These are phyloP conservation scores for Erodium moschatum DNA, from an alignment of 441 rosid genomes.

Conservation along the genomic window DNA sequence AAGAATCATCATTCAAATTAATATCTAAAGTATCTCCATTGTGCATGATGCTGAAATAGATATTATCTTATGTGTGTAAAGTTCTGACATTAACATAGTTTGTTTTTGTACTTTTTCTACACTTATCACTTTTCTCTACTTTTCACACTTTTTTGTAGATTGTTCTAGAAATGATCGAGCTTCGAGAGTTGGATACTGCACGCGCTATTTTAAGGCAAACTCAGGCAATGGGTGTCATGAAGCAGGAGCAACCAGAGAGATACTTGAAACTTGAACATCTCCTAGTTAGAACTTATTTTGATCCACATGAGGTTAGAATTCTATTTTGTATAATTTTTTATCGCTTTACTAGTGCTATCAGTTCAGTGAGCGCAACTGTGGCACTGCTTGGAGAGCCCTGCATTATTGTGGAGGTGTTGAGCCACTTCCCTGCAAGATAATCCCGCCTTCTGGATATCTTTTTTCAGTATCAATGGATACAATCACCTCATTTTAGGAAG, in stretches of 20 bases:
- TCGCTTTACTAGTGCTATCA: background rate
- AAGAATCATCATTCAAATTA: too few species aligned
- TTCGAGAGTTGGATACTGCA: conserved; percentile 90
- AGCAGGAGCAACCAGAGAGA: conserved; percentile 99
- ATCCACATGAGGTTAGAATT: conserved; percentile 79
- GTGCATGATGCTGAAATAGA: background rate
- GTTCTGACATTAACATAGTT: background rate
- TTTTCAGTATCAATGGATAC: background rate
- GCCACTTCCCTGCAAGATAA: background rate
- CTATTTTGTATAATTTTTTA: conserved; percentile 3
- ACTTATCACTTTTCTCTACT: background rate
- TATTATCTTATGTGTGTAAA: background rate
- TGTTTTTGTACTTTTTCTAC: conserved; percentile 1
- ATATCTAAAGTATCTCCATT: too few species aligned
- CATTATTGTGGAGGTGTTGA: background rate
- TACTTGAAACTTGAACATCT: conserved; percentile 95
- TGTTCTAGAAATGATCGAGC: conserved; percentile 96
- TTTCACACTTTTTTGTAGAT: conserved; percentile 36
- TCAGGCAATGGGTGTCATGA: conserved; percentile 98
- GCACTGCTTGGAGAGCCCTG: background rate
- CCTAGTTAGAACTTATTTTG: conserved; percentile 89
- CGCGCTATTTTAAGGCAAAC: conserved; percentile 96
- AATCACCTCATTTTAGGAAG: background rate
- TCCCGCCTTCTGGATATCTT: background rate
- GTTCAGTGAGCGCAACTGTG: background rate